Evolutionary conservation across 306 rosid genomes (phyloP), one percentile per base, ranked within the genome.

Genomic region (Aeschynomene evenia): DNA sequence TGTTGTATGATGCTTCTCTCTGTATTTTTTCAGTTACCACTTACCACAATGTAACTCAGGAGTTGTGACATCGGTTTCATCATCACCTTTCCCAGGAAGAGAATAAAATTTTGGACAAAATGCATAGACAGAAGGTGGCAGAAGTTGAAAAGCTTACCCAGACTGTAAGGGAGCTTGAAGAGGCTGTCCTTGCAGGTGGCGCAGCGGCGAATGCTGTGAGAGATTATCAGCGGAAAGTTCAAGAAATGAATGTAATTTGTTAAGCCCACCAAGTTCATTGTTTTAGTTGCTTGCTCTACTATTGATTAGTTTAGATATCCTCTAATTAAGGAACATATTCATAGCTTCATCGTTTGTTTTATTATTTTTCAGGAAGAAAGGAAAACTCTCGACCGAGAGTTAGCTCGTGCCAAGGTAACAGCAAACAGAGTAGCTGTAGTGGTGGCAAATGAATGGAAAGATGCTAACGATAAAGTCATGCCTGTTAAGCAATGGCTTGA

Each of bases 171-270:
- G 99, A 95, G 85, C 83, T 95, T 72, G 99, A 95, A 83, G 99
- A 95, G 91, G 97, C 99, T 68, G 97, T 95, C 79, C 99, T 95
- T 84, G 96, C 97, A 39, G 97, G 99, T 20, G 99, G 99, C 51
- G 97, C 99, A 22, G 99, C 99, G n/a, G 99, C 99, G 20, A 95
- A 95, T 84, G 99, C 95, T 70, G 99, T 95, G 86, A 89, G 99
- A 79, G 99, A 95, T 82, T 95, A 95, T 81, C 97, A 91, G 81
- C 89, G 99, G 79, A 91, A 95, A 85, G 83, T 95, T 77, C 99
- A 95, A 80, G 99, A 95, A 83, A 91, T 95, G 99, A 95, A 95
- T 86, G 99, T 95, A 91, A 83, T 8, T 16, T 70, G 57, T 78
- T 52, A 31, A 49, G 28, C 18, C 71, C 54, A 31, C 50, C 68